A percentile compares a stretch with the other conserved stretches of the same genome.
Conservation (phyloP, 495 filamentous ascomycete genomes). For the Thozetella sp. region DNA sequence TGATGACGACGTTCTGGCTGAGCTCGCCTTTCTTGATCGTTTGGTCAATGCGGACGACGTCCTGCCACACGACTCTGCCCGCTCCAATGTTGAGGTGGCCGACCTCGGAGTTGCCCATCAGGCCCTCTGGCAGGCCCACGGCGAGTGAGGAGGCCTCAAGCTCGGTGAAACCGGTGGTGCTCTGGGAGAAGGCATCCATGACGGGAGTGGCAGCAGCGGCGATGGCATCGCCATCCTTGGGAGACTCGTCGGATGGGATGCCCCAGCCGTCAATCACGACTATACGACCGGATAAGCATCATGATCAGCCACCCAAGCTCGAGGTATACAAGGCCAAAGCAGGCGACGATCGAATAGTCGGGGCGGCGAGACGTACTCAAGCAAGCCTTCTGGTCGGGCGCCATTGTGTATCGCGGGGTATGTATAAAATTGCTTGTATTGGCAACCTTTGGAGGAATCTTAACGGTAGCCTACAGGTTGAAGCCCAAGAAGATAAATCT, state of each 20-base stretch:
- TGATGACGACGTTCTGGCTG: constrained; percentile 75
- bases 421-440: not conserved
- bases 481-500: constrained; percentile 10
- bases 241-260: constrained; percentile 75
- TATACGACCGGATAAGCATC: constrained; percentile 44
- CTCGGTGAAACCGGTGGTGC: constrained; percentile 55
- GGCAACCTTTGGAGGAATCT: not conserved
- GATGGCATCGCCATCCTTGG: constrained; percentile 90
- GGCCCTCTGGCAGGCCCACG: constrained; percentile 90
- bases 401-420: constrained; percentile 52
- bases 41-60: constrained; percentile 96
- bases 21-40: constrained; percentile 89
- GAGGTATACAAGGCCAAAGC: constrained; percentile 49
- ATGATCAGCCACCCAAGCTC: constrained; percentile 56
- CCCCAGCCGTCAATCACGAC: constrained; percentile 99
- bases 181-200: constrained; percentile 42
- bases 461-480: not conserved
- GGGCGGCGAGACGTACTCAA: constrained; percentile 70
- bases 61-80: constrained; percentile 97
- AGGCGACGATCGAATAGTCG: constrained; percentile 44
- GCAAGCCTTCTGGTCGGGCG: constrained; percentile 89
- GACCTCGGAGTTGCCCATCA: constrained; percentile 99
- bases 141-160: constrained; percentile 95
- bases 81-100: constrained; percentile 98
- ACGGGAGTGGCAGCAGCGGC: constrained; percentile 86